Percentiles rank a stretch among this genome's conserved stretches.
These are phyloP conservation scores for Ceriops tagal DNA, from an alignment of 345 rosid species.

Conservation along the genomic window DNA sequence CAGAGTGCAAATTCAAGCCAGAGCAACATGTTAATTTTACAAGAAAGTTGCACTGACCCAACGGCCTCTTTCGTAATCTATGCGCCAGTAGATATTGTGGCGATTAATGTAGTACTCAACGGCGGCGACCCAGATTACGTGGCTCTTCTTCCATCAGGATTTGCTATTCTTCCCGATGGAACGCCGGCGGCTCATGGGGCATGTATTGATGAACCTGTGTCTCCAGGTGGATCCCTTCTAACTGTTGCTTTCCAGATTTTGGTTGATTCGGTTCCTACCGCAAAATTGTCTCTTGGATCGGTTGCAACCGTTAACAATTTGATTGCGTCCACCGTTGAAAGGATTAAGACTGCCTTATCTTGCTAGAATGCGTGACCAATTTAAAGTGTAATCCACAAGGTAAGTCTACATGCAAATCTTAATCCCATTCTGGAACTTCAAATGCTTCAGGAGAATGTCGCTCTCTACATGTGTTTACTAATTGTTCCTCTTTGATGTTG, in stretches of 20 bases:
- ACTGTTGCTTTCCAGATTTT: constrained; percentile 81
- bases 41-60: constrained; percentile 50
- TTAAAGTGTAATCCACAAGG: background rate
- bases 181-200: constrained; percentile 22
- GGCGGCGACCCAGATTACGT: constrained; percentile 74
- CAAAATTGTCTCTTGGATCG: constrained; percentile 73
- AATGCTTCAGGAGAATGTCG: no score
- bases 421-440: no score
- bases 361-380: constrained; percentile 32
- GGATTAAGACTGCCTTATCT: constrained; percentile 57
- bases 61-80: constrained; percentile 46
- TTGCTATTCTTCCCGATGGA: constrained; percentile 69
- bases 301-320: constrained; percentile 75
- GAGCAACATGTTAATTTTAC: constrained; percentile 51
- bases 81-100: constrained; percentile 44
- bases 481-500: background rate
- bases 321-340: constrained; percentile 74
- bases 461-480: background rate
- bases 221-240: constrained; percentile 58
- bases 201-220: constrained; percentile 15
- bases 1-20: constrained; percentile 53
- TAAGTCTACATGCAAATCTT: background rate
- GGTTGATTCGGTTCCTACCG: constrained; percentile 71
- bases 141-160: constrained; percentile 80
- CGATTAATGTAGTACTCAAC: constrained; percentile 48